These are phyloP conservation scores for Epichloe bromicola DNA, from an alignment of 2,329 filamentous ascomycete genomes.

Conservation along the genomic window DNA sequence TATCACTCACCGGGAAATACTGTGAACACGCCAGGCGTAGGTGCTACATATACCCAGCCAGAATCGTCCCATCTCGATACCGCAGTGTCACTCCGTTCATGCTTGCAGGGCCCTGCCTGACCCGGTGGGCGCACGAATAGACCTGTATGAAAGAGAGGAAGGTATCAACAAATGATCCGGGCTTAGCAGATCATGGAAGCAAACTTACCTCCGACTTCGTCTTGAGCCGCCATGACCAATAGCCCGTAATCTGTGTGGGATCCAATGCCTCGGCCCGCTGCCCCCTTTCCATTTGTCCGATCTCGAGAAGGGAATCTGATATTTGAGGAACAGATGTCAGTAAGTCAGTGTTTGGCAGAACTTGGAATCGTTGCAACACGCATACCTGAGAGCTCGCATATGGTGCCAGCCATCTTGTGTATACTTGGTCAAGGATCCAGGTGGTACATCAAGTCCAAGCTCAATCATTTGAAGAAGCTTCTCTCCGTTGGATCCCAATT, in stretches of 20 bases:
- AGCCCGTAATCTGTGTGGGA: conserved; percentile 39
- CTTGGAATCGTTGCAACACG: background rate
- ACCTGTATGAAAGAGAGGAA: conserved; percentile 11
- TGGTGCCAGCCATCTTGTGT: conserved; percentile 39
- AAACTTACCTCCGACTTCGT: conserved; percentile 31
- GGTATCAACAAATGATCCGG: background rate
- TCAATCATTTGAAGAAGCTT: conserved; percentile 33
- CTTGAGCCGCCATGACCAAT: conserved; percentile 36
- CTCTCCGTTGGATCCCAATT: conserved; percentile 28
- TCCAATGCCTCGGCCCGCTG: conserved; percentile 35
- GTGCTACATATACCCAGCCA: conserved; percentile 35
- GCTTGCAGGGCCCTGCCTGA: conserved; percentile 29
- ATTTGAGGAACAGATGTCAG: background rate
- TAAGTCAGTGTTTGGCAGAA: background rate
- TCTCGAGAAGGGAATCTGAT: conserved; percentile 20
- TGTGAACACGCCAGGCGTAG: conserved; percentile 29
- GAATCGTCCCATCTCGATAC: conserved; percentile 30
- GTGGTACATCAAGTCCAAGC: conserved; percentile 27
- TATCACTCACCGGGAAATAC: conserved; percentile 30
- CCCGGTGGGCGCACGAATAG: conserved; percentile 33
- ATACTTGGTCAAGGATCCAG: conserved; percentile 26
- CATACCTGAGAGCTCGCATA: conserved; percentile 31
- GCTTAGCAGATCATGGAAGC: background rate
- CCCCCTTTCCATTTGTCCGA: conserved; percentile 33
- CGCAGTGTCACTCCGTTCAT: conserved; percentile 27